Evolutionary conservation across 176 grass and related monocot genomes (phyloP), one percentile per base, ranked within the genome.

Genomic region (Juncus effusus): DNA sequence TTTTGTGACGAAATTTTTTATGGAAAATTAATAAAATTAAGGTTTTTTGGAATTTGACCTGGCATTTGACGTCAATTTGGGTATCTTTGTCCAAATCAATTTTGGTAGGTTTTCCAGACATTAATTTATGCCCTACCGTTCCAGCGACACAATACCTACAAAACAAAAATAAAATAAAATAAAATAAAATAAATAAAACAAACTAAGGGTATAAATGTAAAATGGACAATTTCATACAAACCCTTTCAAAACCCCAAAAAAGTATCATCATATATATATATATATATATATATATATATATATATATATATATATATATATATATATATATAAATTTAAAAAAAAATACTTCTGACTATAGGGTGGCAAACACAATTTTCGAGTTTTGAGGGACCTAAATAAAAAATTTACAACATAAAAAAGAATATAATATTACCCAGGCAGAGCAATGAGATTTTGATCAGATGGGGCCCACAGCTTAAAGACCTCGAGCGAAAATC

Each of bases 401-500:
- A 28, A 28, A 3, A 40, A 56, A 56, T 55, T 42, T 2, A 49
- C 3, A 59, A 19, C 72, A 57, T 61, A 56, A 51, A 11, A 16
- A 61, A 15, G 38, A 4, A 64, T 13, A 72, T 13, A 13, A 42
- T 2, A 60, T 36, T 93, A 97, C 93, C 93, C 88, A 65, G 93
- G 88, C 79, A 97, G 79, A 75, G 93, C 78, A 62, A 97, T 72
- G 19, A 97, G 64, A 64, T 97, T 97, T 74, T 77, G 82, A 45
- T 91, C 85, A 84, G 82, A 92, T 66, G 93, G 85, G 10, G 93
- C 93, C 93, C 93, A 97, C 66, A 83, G 90, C 75, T 97, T 97
- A 67, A 97, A 97, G 9, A 82, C 82, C 57, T 97, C 93, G 67
- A 97, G 85, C 19, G 93, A 97, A 86, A 97, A 97, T 73, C 88